A percentile compares a stretch with the other conserved stretches of the same genome.
Evolutionary conservation across 2,329 filamentous ascomycete genomes (phyloP).

Genomic region (Didymella arachidicola): DNA sequence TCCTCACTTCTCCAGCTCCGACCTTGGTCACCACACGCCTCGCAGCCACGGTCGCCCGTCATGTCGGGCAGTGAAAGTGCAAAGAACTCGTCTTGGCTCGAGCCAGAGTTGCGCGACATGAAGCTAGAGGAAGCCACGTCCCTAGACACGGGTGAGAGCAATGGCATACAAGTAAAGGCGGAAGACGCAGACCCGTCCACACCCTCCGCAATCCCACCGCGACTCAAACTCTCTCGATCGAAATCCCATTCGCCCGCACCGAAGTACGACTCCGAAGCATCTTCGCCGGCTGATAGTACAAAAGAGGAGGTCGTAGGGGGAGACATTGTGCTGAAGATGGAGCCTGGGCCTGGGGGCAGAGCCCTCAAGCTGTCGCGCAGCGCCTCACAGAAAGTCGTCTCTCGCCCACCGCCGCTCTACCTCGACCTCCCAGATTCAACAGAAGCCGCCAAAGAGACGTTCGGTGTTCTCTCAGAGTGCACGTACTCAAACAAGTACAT

Average conservation of each 20-base stretch:
- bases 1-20: constrained; percentile 26
- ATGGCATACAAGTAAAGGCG: constrained; percentile 38
- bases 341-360: constrained; percentile 63
- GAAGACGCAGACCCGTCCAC: constrained; percentile 41
- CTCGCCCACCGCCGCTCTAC: constrained; percentile 72
- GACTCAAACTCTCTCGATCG: constrained; percentile 38
- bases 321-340: constrained; percentile 68
- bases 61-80: constrained; percentile 53
- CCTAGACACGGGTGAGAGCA: constrained; percentile 28
- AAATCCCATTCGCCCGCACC: constrained; percentile 44
- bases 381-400: constrained; percentile 72
- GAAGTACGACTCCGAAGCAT: constrained; percentile 45
- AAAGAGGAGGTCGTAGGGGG: constrained; percentile 65
- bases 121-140: constrained; percentile 54
- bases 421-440: constrained; percentile 80
- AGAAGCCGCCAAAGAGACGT: constrained; percentile 74
- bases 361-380: constrained; percentile 77
- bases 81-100: constrained; percentile 48
- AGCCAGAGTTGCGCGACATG: constrained; percentile 56
- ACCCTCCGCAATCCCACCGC: constrained; percentile 38
- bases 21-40: constrained; percentile 24
- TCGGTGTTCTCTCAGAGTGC: constrained; percentile 83
- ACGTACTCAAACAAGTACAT: constrained; percentile 91
- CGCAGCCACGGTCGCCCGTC: constrained; percentile 26
- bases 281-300: constrained; percentile 51